Evolutionary conservation across 2,329 filamentous ascomycete species (phyloP), one percentile per base, ranked within the genome.

Genomic region (Colletotrichum orchidophilum): DNA sequence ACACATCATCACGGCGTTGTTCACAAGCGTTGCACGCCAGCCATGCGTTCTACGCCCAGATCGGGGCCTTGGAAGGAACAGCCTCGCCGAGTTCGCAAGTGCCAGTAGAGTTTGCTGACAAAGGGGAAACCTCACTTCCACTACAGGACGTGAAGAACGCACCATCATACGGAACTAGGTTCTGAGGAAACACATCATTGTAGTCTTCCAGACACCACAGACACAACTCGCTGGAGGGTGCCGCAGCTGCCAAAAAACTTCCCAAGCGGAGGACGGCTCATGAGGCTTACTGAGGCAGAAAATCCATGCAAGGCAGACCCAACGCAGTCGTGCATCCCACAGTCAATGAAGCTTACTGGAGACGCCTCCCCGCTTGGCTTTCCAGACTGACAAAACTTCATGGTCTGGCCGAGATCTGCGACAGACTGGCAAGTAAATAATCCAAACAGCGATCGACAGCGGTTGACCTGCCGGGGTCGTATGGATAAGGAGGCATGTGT

Each of bases 81-180:
- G 53, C 53, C 58, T 54, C 52, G 53, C 57, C 9, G 27, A 35
- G 18, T 62, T 53, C 58, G 53, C 33, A 27, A 53, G 33, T 55
- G 33, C 31, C 21, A 63, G 59, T 53, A 69, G 54, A 27, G 42
- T 54, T 68, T 54, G 65, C 69, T 71, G 63, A 71, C 69, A 52
- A 58, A n/a, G 13, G 18, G 42, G 24, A 53, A 63, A 42, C 31
- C 65, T 49, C n/a, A 12, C 39, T 52, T 27, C 46, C 7, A 68
- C n/a, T 63, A 60, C 54, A 71, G 69, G 69, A 71, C 69, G 26
- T 71, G 69, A 71, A 69, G 21, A 29, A 27, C 24, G 21, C 54
- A 54, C 24, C 35, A n/a, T 26, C 39, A 33, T 13, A 29, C 42
- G 49, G 53, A 63, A 63, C 58, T 53, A 71, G 42, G 46, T 63